Base-by-base conservation (phyloP, 179 eudicot species). In the Drosera spatulata region DNA sequence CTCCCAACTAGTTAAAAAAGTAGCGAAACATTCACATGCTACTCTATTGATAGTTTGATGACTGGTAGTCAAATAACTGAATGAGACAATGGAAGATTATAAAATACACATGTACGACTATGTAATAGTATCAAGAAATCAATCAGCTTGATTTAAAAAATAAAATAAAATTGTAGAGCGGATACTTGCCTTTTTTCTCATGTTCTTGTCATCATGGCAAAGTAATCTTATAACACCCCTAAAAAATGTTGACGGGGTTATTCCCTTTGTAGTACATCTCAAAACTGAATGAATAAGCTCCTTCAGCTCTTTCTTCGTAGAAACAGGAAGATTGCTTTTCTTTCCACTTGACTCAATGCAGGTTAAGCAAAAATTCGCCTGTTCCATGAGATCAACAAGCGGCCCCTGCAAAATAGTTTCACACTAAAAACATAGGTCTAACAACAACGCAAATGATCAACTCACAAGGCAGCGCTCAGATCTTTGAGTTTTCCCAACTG, bases 301-400 rank as follows among this genome's bases (percentile, higher is more conserved):
- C 75, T 86, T 89, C 45, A 93, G 81, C 65, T 78, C 90, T 60
- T 83, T 89, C 72, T 75, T 80, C 66, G 82, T 56, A 42, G 47
- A 63, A 45, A 64, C 46, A 10, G 82, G 67, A 71, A 78, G 69
- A 60, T 63, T 64, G 59, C 43, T 55, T 55, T 68, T 74, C 71
- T 86, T 82, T 73, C 70, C 78, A 47, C 65, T 77, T n/a, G 59
- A 69, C 61, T 85, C 95, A 48, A 81, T 73, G 49, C 82, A 66
- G 68, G 75, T 85, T 69, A 82, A 82, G 69, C 82, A 80, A 66
- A 56, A 75, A 45, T 86, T 77, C 69, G 80, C 81, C 65, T 72
- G 82, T 70, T 84, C 93, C 88, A 85, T 77, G 39, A 93, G 84
- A 48, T 73, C 81, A 65, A 76, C 82, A 44, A 79, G 74, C 67